phyloP scores from a whole-genome alignment of 1,139 yeast species.

The Geotrichum fermentans region DNA sequence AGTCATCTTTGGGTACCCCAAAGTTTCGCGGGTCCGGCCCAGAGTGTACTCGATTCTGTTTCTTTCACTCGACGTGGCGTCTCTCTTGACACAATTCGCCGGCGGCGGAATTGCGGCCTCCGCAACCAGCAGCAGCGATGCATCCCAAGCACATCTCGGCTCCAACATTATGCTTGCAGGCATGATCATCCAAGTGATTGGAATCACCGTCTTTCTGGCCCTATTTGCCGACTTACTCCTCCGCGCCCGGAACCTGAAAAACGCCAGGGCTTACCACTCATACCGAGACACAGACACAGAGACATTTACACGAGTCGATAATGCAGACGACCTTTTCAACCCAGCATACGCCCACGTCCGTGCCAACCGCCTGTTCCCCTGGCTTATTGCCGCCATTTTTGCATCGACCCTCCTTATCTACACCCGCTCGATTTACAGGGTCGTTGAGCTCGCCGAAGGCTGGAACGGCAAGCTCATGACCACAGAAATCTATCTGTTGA shows the following conservation, averaged over 20 bases:
- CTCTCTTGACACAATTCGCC: not conserved
- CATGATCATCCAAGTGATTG: constrained; percentile 67
- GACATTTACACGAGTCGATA: not conserved
- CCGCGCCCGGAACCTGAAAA: constrained; percentile 41
- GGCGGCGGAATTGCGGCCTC: constrained; percentile 36
- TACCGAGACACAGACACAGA: not conserved
- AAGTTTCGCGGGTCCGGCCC: constrained; percentile 61
- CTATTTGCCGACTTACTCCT: constrained; percentile 54
- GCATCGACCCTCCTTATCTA: constrained; percentile 47
- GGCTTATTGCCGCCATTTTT: constrained; percentile 19
- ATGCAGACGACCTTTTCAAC: constrained; percentile 31
- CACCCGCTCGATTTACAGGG: constrained; percentile 72
- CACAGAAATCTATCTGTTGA: constrained; percentile 68
- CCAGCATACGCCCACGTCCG: constrained; percentile 45
- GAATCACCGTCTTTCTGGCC: constrained; percentile 60
- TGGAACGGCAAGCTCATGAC: constrained; percentile 63
- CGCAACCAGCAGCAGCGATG: constrained; percentile 61
- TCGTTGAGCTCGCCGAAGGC: constrained; percentile 72
- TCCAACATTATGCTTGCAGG: constrained; percentile 80
- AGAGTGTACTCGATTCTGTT: constrained; percentile 63
- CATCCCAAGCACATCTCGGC: constrained; percentile 47
- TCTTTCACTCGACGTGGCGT: constrained; percentile 32
- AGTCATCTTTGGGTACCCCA: constrained; percentile 56
- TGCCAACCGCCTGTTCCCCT: constrained; percentile 38
- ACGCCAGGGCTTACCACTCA: not conserved